Evolutionary conservation across 108 stramenopile genomes (phyloP), one percentile per base, ranked within the genome.

Genomic region (Cylindrotheca closterium): DNA sequence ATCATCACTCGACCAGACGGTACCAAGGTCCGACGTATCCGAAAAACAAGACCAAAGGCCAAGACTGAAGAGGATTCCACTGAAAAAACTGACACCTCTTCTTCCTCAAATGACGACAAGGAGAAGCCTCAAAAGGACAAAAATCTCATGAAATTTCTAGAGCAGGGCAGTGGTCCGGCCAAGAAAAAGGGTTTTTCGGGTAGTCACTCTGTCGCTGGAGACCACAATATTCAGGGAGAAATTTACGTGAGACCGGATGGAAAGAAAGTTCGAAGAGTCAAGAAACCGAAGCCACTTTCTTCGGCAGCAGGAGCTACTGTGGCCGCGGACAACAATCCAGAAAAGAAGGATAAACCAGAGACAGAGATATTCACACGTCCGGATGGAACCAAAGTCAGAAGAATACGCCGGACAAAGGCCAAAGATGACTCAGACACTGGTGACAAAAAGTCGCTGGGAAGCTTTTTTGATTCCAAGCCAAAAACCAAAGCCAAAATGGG

Each of bases 191-290:
- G 26, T 19, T 69, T 68, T n/a, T 73, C 72, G 37, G 79, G 73
- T 2, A 80, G 73, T 47, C 42, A 67, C 48, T 74, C 79, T 4
- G 73, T 80, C 26, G 69, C 65, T 47, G 73, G 73, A 31, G 68
- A 69, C 8, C 60, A 73, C 24, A 55, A 68, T 64, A 15, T 55
- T 1, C 72, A 74, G 0, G 74, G 71, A 24, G 79, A 81, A 58
- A 72, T 81, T 65, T 78, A 82, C 37, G 60, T 82, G 34, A 63
- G 77, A 19, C 68, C 65, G 2, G 81, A 82, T 42, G 81, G 81
- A 23, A 82, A 78, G 59, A 78, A 78, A 46, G 81, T 75, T 18
- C 61, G 67, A 21, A 46, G 73, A 33, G 63, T 81, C 4, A 60
- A 55, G 27, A 77, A 77, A 28, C 56, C 68, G 3, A 65, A 34